Evolutionary conservation across 768 basidiomycete genomes (phyloP).

Genomic region (Dacryopinax primogenitus): DNA sequence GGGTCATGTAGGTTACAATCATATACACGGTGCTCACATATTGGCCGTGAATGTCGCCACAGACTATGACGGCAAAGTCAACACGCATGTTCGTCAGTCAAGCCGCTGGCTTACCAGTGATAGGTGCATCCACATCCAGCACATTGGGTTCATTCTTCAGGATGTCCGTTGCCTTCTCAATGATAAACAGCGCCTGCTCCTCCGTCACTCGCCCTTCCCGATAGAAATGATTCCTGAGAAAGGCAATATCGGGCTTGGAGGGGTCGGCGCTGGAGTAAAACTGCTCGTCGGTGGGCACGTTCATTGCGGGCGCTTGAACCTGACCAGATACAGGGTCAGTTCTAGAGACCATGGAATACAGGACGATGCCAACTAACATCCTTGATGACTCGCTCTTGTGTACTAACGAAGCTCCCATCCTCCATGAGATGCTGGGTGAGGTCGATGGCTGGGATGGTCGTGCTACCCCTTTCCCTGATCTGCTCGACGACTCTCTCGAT

Average conservation of each 20-base stretch:
- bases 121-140: constrained; percentile 88
- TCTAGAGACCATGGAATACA: not conserved
- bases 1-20: too few species aligned
- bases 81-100: too few species aligned
- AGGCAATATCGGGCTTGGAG: constrained; percentile 86
- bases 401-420: constrained; percentile 81
- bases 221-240: constrained; percentile 98
- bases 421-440: constrained; percentile 87
- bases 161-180: constrained; percentile 74
- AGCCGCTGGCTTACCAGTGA: constrained; percentile 75
- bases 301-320: constrained; percentile 98
- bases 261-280: constrained; percentile 77
- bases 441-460: constrained; percentile 52
- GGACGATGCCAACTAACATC: constrained; percentile 49
- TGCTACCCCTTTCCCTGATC: constrained; percentile 27
- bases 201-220: constrained; percentile 91
- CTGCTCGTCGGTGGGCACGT: constrained; percentile 78
- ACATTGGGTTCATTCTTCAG: constrained; percentile 79
- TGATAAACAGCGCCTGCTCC: constrained; percentile 88
- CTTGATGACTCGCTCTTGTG: constrained; percentile 90
- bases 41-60: constrained; percentile 98
- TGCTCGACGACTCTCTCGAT: constrained; percentile 21
- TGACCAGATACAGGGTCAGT: constrained; percentile 23
- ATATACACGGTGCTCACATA: constrained; percentile 52
- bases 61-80: constrained; percentile 41